These are phyloP conservation scores for Zygotorulaspora chibaensis DNA, from an alignment of 805 yeast genomes.

Conservation along the genomic window DNA sequence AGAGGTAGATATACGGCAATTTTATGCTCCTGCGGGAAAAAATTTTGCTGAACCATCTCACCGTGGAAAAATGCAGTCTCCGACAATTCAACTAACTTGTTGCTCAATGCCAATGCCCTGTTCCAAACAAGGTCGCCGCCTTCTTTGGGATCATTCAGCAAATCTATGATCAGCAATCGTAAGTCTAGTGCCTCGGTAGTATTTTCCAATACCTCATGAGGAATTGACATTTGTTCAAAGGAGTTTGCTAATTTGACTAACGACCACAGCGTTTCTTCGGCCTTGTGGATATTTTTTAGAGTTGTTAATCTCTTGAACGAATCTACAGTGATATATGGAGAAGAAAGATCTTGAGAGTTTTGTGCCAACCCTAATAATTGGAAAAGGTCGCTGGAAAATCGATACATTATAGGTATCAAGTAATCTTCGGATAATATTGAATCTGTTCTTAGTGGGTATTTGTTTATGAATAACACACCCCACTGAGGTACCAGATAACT, in stretches of 20 bases:
- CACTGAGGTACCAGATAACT: slow-evolving; percentile 47
- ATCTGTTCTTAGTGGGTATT: slow-evolving; percentile 9
- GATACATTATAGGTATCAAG: slow-evolving; percentile 55
- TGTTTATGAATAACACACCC: slow-evolving; percentile 13
- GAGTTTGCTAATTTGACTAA: slow-evolving; percentile 63
- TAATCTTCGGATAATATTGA: slow-evolving; percentile 9
- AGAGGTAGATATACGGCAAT: slow-evolving; percentile 90
- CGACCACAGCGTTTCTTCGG: slow-evolving; percentile 69
- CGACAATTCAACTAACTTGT: slow-evolving; percentile 35
- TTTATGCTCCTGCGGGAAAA: slow-evolving; percentile 93
- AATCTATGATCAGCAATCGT: slow-evolving; percentile 31
- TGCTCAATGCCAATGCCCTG: slow-evolving; percentile 56
- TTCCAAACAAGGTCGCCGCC: slow-evolving; percentile 39
- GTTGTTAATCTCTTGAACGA: slow-evolving; percentile 57
- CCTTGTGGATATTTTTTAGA: slow-evolving; percentile 52
- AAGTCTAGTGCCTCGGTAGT: slow-evolving; percentile 49
- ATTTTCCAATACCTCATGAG: slow-evolving; percentile 58
- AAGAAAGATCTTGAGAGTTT: slow-evolving; percentile 41
- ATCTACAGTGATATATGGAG: slow-evolving; percentile 62
- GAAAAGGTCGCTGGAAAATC: slow-evolving; percentile 71
- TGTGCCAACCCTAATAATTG: slow-evolving; percentile 66
- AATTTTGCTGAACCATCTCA: slow-evolving; percentile 92
- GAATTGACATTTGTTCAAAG: slow-evolving; percentile 78
- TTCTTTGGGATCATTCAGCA: slow-evolving; percentile 28
- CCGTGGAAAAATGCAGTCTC: slow-evolving; percentile 84